Base-by-base conservation (phyloP, 106 monocot genomes). In the Triglochin maritima region DNA sequence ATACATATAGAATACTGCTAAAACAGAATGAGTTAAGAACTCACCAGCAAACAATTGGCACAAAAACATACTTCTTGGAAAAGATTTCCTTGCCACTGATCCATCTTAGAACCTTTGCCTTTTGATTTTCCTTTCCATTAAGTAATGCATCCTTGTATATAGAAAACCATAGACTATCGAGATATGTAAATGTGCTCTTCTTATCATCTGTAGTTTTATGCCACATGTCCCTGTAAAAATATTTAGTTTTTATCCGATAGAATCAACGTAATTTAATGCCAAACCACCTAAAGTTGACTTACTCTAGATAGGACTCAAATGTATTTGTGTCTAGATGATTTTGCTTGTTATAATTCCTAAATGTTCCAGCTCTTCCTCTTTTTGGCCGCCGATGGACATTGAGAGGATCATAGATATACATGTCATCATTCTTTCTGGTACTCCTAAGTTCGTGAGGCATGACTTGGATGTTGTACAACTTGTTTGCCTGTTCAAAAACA, bases 101-200 rank as follows among this genome's bases (percentile, higher is more conserved):
- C 89, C 89, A 90, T 55, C 47, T 59, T 61, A 86, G 71, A 57
- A 90, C 83, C 62, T 90, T 86, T 16, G 53, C 70, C 70, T 70
- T 59, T 49, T 58, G 70, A 58, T 46, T 55, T 17, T 29, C 14
- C 11, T 56, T 29, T 11, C 47, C 3, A 63, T 78, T 77, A 68
- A 63, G 41, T 4, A 67, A 46, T 4, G 59, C 71, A 5, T 74
- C 59, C 60, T 75, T 75, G 61, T 90, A 86, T 58, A 86, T 54
- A n/a, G 69, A 74, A 86, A 90, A 90, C 89, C 89, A 90, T 63
- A 86, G 66, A 68, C 80, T 76, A 74, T 86, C 86, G 58, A 90
- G 60, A 17, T 75, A 83, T 45, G 77, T 60, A 49, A 49, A 86
- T 15, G 81, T 74, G 3, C 13, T 74, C 74, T 71, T 86, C 68